phyloP scores from a whole-genome alignment of 257 asterid species.

The Capsicum rhomboideum region DNA sequence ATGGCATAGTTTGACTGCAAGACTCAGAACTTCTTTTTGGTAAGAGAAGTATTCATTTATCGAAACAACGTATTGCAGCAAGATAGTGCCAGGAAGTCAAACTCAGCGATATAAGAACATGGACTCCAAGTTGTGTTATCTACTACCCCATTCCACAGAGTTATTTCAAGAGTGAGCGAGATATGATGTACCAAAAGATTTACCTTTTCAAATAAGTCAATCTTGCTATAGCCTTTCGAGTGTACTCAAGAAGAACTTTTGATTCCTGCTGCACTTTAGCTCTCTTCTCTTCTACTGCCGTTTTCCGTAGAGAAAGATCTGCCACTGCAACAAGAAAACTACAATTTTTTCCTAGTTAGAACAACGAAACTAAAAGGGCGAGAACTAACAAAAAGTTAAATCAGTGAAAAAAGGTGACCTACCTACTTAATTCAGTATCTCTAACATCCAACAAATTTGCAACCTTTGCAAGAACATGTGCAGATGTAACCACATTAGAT shows the following conservation, averaged over 20 bases:
- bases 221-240: slow-evolving; percentile 95
- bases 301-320: slow-evolving; percentile 80
- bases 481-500: slow-evolving; percentile 71
- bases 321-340: slow-evolving; percentile 95
- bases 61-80: neutral
- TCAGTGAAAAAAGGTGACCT: slow-evolving; percentile 6
- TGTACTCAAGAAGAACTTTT: slow-evolving; percentile 87
- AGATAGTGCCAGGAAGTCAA: neutral
- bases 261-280: slow-evolving; percentile 86
- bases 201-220: slow-evolving; percentile 85
- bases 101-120: neutral
- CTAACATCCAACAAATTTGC: slow-evolving; percentile 88
- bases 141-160: neutral
- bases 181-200: neutral
- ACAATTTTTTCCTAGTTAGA: slow-evolving; percentile 27
- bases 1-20: neutral
- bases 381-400: neutral
- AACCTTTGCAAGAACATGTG: slow-evolving; percentile 86
- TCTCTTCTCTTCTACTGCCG: slow-evolving; percentile 94
- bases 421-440: slow-evolving; percentile 97
- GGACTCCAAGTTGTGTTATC: neutral
- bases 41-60: neutral
- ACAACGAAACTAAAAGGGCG: neutral
- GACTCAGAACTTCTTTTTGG: neutral
- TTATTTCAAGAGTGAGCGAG: neutral